Conservation (phyloP, 1,139 yeast species). For the Suhomyces wounanorum region DNA sequence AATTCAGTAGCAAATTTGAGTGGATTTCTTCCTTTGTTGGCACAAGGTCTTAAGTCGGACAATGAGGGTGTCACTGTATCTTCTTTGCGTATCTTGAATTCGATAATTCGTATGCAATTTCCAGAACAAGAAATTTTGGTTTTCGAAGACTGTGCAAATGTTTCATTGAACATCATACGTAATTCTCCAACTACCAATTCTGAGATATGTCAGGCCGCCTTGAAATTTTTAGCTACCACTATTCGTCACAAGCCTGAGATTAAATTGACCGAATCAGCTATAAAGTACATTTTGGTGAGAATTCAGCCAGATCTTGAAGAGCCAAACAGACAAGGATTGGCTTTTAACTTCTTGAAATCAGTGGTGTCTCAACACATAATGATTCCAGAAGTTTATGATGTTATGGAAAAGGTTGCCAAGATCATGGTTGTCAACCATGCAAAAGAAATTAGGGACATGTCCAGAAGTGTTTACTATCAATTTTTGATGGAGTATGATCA, state of each 20-base stretch:
- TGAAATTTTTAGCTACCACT: slow-evolving; percentile 72
- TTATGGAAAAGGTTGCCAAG: slow-evolving; percentile 77
- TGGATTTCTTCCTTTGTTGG: slow-evolving; percentile 76
- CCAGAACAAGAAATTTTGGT: slow-evolving; percentile 53
- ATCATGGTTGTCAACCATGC: slow-evolving; percentile 92
- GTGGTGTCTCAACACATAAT: slow-evolving; percentile 70
- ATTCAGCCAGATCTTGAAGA: slow-evolving; percentile 89
- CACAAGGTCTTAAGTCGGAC: slow-evolving; percentile 58
- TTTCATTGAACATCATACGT: slow-evolving; percentile 66
- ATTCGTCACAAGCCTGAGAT: slow-evolving; percentile 70
- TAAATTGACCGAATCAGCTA: slow-evolving; percentile 66
- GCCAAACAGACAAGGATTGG: slow-evolving; percentile 85
- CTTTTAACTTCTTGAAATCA: slow-evolving; percentile 80
- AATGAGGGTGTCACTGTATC: slow-evolving; percentile 77
- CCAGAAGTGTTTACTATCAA: slow-evolving; percentile 81
- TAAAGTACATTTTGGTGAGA: slow-evolving; percentile 74
- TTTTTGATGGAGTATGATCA: slow-evolving; percentile 95
- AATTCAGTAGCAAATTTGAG: slow-evolving; percentile 60
- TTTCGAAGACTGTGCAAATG: slow-evolving; percentile 61
- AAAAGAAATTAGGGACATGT: slow-evolving; percentile 78
- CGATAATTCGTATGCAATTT: slow-evolving; percentile 64
- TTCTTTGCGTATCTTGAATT: slow-evolving; percentile 62
- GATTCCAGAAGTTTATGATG: slow-evolving; percentile 88
- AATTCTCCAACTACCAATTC: slow-evolving; percentile 77
- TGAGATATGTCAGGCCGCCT: slow-evolving; percentile 80